phyloP scores from a whole-genome alignment of 306 rosid genomes.

The Lathyrus tuberosus region DNA sequence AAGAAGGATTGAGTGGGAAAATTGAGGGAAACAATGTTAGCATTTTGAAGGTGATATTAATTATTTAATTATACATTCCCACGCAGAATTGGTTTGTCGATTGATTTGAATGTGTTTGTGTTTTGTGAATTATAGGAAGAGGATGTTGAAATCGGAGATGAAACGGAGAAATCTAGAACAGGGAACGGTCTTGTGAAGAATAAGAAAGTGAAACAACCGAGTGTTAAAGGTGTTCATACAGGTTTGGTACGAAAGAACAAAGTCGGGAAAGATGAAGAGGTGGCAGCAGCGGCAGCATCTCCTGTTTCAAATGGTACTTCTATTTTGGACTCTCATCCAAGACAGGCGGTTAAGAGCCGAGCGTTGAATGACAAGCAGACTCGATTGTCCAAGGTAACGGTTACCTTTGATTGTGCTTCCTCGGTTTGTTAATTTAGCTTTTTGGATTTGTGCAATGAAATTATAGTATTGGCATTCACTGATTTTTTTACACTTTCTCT shows the following conservation, averaged over 20 bases:
- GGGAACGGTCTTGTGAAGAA: slow-evolving; percentile 54
- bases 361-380: slow-evolving; percentile 56
- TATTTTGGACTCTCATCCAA: slow-evolving; percentile 50
- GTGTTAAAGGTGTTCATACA: slow-evolving; percentile 47
- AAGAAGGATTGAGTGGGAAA: slow-evolving; percentile 51
- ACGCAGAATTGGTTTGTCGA: slow-evolving; percentile 3
- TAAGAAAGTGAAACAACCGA: slow-evolving; percentile 59
- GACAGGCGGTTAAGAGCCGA: slow-evolving; percentile 57
- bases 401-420: slow-evolving; percentile 1
- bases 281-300: slow-evolving; percentile 39
- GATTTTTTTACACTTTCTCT: slow-evolving; percentile 48
- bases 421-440: slow-evolving; percentile 23
- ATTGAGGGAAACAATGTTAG: slow-evolving; percentile 45
- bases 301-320: slow-evolving; percentile 67
- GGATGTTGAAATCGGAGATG: slow-evolving; percentile 47
- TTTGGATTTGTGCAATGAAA: slow-evolving; percentile 4
- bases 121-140: slow-evolving; percentile 52
- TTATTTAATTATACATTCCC: neutral
- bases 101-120: slow-evolving; percentile 35
- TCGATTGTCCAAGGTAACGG: slow-evolving; percentile 48
- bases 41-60: slow-evolving; percentile 56
- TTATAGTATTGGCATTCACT: slow-evolving; percentile 39
- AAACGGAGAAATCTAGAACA: slow-evolving; percentile 46
- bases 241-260: slow-evolving; percentile 51
- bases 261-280: slow-evolving; percentile 62